These are phyloP conservation scores for Penicillium glabrum DNA, from an alignment of 2,329 filamentous ascomycete genomes.

Conservation along the genomic window DNA sequence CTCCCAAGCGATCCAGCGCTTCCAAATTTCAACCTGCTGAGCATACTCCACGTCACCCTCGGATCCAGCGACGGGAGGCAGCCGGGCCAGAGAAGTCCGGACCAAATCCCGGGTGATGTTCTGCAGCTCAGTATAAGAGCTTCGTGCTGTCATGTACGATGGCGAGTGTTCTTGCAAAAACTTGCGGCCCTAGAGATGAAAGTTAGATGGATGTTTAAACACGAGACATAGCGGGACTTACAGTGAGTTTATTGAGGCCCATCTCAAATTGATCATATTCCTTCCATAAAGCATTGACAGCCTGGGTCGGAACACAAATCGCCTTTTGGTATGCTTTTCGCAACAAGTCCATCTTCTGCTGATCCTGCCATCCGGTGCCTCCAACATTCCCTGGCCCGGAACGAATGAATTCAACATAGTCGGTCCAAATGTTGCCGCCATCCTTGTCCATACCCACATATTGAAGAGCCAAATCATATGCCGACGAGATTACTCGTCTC, in stretches of 20 bases:
- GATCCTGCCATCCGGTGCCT: constrained; percentile 89
- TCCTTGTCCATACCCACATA: constrained; percentile 91
- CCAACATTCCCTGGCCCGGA: constrained; percentile 82
- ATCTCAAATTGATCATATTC: constrained; percentile 98
- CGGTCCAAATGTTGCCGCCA: constrained; percentile 84
- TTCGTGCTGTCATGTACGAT: constrained; percentile 93
- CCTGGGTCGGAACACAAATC: constrained; percentile 80
- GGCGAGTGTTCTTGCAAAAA: constrained; percentile 91
- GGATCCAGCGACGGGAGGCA: constrained; percentile 82
- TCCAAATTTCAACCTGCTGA: constrained; percentile 85
- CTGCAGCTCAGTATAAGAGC: constrained; percentile 84
- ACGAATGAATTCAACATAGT: constrained; percentile 93
- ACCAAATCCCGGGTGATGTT: constrained; percentile 77
- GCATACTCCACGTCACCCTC: constrained; percentile 82
- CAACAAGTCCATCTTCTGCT: constrained; percentile 94
- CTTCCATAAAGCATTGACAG: constrained; percentile 85
- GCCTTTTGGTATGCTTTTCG: constrained; percentile 91
- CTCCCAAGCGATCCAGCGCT: constrained; percentile 92
- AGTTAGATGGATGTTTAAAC: background rate
- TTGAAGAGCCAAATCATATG: constrained; percentile 89
- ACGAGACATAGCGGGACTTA: constrained; percentile 38
- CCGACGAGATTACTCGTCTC: constrained; percentile 75
- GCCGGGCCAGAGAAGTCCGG: constrained; percentile 73
- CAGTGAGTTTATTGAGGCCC: constrained; percentile 86
- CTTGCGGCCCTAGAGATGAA: constrained; percentile 70